Evolutionary conservation across 176 grass and related monocot genomes (phyloP), one percentile per base, ranked within the genome.

Genomic region (Puccinellia tenuiflora): DNA sequence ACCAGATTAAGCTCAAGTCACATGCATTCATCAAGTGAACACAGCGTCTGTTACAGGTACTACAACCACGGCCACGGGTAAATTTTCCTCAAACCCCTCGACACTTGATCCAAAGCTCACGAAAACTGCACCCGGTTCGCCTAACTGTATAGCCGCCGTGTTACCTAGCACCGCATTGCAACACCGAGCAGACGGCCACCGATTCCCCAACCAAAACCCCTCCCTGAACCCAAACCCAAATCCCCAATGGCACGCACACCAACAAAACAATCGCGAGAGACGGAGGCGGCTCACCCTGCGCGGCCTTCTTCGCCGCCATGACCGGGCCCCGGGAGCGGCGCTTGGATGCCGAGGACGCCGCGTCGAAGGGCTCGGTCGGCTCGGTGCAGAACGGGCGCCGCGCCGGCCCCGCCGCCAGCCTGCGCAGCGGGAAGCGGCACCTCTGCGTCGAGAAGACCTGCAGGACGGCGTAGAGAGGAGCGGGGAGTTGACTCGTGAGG

Each of bases 271-370:
- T 3, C 28, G 38, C 38, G 25, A 35, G 63, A 39, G 69, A 48
- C 24, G 33, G 4, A 56, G n/a, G n/a, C 35, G 17, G 60, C 76
- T 85, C 85, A 98, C 96, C 96, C 84, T 93, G 51, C 29, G 89
- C 85, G 25, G 88, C 89, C 85, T 93, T 98, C 89, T 98, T 95
- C 60, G 92, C 96, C 2, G 92, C 90, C 96, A 98, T 98, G 37
- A 95, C 79, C 5, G 96, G 96, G 1, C 96, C 96, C 26, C 96
- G 81, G 39, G 90, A 92, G 40, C 96, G 86, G 51, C 96, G 76
- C 52, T 93, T 98, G 12, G 92, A 98, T 48, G 52, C 51, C 35
- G 78, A 95, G 68, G 65, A 48, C 17, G 75, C 73, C 8, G 79
- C 67, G 50, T 65, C 39, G 40, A 73, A 83, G 9, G 62, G 84